Base-by-base conservation (phyloP, 2,329 filamentous ascomycete genomes). In the Exutisphaerella laricina region DNA sequence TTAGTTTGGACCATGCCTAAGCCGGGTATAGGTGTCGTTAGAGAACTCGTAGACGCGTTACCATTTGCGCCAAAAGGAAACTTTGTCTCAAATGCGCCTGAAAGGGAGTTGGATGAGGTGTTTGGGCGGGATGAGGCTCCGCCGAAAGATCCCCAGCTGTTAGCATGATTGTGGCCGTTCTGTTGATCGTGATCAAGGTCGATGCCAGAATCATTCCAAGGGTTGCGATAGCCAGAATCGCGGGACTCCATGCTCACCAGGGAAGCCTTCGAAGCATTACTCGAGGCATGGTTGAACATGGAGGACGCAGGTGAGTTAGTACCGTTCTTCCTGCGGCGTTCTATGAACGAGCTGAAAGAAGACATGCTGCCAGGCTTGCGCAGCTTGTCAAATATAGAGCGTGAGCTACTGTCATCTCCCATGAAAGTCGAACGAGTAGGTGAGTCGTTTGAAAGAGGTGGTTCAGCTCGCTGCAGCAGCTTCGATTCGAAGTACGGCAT, bases 401-500 rank as follows among this genome's bases (percentile, higher is more conserved):
- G 82, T 65, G 94, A 87, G 43, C 83, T 80, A 45, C 80, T 79
- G 58, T 88, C 78, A 51, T 87, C 89, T 48, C 89, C 87, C 14
- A 42, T 41, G 80, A 96, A 96, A 37, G 78, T 84, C 39, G 83
- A 78, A 57, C 89, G 88, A 40, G 88, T 90, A 1, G 89, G 90
- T 16, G 89, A 95, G 62, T 97, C 90, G 3, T 86, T 88, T 10
- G 80, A 78, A 35, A 73, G 75, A 1, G 85, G 79, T 4, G 85
- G 78, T 25, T 90, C 88, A 3, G 90, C 89, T 58, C 94, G 88
- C 66, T 97, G 92, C 41, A 98, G 78, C 33, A 98, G 77, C 70
- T 96, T 97, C 2, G 90, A 96, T 63, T 96, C 87, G 61, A 98
- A 98, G 70, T 89, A 97, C 44, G 89, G 90, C 39, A 97, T 75